Percentiles rank a stretch among this genome's conserved stretches.
Conservation (phyloP, 495 filamentous ascomycete species). For the Cryomyces minteri region DNA sequence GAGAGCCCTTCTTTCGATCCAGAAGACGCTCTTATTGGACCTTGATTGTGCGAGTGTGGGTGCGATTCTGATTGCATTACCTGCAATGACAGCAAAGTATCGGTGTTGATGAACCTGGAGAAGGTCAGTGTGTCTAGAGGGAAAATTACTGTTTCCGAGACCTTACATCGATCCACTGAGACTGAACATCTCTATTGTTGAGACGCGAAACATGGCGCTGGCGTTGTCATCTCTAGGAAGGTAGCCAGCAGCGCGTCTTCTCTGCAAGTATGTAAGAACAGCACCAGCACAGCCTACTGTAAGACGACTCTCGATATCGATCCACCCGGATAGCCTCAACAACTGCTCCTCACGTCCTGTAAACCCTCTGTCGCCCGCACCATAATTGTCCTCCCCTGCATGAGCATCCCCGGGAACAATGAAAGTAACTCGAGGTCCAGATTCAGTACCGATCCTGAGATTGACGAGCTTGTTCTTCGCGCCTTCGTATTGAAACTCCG, state of each 20-base stretch:
- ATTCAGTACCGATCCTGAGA: slow-evolving; percentile 29
- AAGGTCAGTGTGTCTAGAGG: slow-evolving; percentile 1
- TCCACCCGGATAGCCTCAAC: slow-evolving; percentile 48
- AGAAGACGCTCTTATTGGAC: slow-evolving; percentile 43
- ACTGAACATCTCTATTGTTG: slow-evolving; percentile 56
- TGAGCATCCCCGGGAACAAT: slow-evolving; percentile 34
- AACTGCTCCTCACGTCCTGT: slow-evolving; percentile 42
- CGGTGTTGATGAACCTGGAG: slow-evolving; percentile 54
- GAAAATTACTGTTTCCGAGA: neutral
- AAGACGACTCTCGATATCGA: slow-evolving; percentile 62
- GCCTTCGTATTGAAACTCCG: slow-evolving; percentile 60
- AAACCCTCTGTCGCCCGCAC: slow-evolving; percentile 28
- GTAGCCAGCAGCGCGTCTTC: slow-evolving; percentile 42
- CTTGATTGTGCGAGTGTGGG: slow-evolving; percentile 70
- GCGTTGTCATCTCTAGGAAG: slow-evolving; percentile 33
- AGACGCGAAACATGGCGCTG: slow-evolving; percentile 35
- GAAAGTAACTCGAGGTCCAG: slow-evolving; percentile 32
- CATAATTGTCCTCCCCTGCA: slow-evolving; percentile 24
- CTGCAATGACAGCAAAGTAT: slow-evolving; percentile 68
- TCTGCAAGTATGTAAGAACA: slow-evolving; percentile 59
- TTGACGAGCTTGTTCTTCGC: slow-evolving; percentile 49
- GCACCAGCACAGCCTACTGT: slow-evolving; percentile 76
- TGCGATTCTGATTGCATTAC: slow-evolving; percentile 72
- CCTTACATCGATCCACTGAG: slow-evolving; percentile 55
- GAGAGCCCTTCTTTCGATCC: slow-evolving; percentile 81